These are phyloP conservation scores for Pseudogymnoascus sp. DNA, from an alignment of 2,329 filamentous ascomycete genomes.

Conservation along the genomic window DNA sequence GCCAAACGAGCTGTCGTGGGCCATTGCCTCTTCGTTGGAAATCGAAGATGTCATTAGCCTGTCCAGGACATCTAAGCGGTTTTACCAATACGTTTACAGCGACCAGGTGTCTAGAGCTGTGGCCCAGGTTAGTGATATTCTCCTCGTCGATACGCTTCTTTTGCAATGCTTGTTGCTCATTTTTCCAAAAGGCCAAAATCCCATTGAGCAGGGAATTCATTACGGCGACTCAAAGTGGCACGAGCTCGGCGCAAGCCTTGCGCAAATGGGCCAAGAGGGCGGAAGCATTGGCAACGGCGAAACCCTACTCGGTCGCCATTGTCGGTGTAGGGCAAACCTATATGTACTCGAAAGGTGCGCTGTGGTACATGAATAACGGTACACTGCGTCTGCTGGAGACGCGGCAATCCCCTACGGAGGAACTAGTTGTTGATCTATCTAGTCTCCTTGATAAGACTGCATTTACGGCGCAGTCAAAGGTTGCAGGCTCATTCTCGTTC, in stretches of 20 bases:
- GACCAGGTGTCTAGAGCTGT: constrained; percentile 26
- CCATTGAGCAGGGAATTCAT: constrained; percentile 24
- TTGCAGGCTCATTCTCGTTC: constrained; percentile 40
- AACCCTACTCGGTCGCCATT: constrained; percentile 52
- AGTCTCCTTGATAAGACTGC: constrained; percentile 28
- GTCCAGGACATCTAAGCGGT: constrained; percentile 21
- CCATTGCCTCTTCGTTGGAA: constrained; percentile 22
- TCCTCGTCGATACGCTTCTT: constrained; percentile 10
- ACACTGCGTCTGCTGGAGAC: constrained; percentile 52
- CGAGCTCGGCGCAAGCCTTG: constrained; percentile 43
- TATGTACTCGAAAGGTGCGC: constrained; percentile 51
- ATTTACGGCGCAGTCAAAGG: constrained; percentile 23
- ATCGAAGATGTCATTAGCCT: constrained; percentile 28
- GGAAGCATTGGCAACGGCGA: constrained; percentile 49
- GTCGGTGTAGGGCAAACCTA: constrained; percentile 53
- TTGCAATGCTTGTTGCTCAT: constrained; percentile 15
- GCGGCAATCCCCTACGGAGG: constrained; percentile 38
- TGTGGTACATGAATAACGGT: constrained; percentile 52
- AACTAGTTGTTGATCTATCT: constrained; percentile 48
- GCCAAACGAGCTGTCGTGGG: constrained; percentile 27
- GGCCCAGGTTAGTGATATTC: constrained; percentile 21
- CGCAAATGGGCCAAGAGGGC: constrained; percentile 53
- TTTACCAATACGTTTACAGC: constrained; percentile 23
- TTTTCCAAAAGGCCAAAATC: constrained; percentile 18
- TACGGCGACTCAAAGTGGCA: constrained; percentile 15